Evolutionary conservation across 73 alveolate species (phyloP).

Genomic region (Stentor roeselii): DNA sequence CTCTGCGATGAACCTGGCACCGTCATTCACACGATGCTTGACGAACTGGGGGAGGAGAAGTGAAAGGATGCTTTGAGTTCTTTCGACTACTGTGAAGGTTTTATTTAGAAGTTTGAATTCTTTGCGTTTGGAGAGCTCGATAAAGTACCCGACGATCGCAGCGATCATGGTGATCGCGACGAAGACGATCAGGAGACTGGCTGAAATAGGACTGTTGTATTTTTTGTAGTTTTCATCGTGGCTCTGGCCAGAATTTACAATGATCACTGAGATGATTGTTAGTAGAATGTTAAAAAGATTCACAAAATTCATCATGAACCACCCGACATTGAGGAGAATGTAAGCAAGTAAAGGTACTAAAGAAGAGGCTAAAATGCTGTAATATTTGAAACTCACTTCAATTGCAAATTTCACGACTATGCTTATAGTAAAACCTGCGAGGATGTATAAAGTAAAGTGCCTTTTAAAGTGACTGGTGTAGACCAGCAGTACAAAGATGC

Average conservation of each 20-base stretch:
- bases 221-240: too few relatives aligned
- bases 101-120: background rate
- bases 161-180: background rate
- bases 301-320: background rate
- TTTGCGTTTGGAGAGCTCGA: background rate
- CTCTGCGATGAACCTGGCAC: conserved; percentile 67
- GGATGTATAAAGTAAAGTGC: background rate
- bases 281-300: background rate
- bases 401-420: background rate
- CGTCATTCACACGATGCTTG: conserved; percentile 59
- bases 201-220: background rate
- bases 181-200: background rate
- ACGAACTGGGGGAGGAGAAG: conserved; percentile 72
- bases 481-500: background rate
- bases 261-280: background rate
- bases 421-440: too few relatives aligned
- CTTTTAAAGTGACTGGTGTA: background rate
- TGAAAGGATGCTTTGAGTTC: background rate
- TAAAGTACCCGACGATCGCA: background rate
- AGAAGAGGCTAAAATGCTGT: background rate
- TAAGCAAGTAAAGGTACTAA: background rate
- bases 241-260: too few relatives aligned
- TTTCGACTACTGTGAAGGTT: background rate
- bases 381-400: background rate
- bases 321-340: background rate